phyloP scores from a whole-genome alignment of 306 rosid species.

The Notholithocarpus densiflorus region DNA sequence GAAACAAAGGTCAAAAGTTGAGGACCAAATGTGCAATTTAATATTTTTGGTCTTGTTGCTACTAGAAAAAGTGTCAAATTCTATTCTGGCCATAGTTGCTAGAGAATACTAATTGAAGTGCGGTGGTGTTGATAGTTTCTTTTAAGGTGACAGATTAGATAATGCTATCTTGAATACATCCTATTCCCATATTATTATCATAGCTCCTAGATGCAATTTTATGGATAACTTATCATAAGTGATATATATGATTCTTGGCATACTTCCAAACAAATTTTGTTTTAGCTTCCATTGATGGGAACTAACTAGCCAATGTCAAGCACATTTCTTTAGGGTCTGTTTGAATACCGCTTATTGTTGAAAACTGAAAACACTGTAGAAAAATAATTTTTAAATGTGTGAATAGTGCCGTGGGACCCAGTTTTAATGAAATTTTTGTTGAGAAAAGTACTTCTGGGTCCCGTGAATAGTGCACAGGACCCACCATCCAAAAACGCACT shows the following conservation, averaged over 20 bases:
- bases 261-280: not conserved
- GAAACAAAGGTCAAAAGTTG: too few relatives aligned
- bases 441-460: too few relatives aligned
- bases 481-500: too few relatives aligned
- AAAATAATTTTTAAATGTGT: too few relatives aligned
- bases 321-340: not conserved
- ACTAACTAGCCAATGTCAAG: not conserved
- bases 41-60: not conserved
- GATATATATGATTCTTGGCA: not conserved
- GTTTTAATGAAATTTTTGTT: too few relatives aligned
- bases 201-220: slow-evolving; percentile 1
- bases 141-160: not conserved
- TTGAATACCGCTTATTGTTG: too few relatives aligned
- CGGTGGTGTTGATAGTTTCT: not conserved
- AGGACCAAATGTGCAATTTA: too few relatives aligned
- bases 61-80: not conserved
- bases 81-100: not conserved
- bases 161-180: not conserved
- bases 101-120: not conserved
- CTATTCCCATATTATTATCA: slow-evolving; percentile 1
- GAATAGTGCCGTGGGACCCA: too few relatives aligned
- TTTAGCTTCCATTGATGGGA: not conserved
- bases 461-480: too few relatives aligned
- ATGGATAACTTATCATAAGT: not conserved
- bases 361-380: too few relatives aligned